Evolutionary conservation across 805 yeast genomes (phyloP).

Genomic region (Ogataea henricii): DNA sequence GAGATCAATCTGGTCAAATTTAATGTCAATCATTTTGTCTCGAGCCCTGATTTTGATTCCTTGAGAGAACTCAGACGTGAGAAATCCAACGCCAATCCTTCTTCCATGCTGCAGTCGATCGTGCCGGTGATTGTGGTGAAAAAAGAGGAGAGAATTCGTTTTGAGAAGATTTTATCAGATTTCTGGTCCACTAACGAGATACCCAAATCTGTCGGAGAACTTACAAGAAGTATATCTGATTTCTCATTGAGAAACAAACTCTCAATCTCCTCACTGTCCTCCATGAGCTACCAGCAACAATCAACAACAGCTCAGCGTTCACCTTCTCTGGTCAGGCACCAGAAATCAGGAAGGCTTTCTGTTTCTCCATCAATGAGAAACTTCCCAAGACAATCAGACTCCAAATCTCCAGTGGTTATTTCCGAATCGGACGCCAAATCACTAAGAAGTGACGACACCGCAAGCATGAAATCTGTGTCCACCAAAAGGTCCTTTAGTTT

Average conservation of each 20-base stretch:
- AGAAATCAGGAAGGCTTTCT: constrained; percentile 10
- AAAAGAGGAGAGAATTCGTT: constrained; percentile 24
- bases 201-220: constrained; percentile 14
- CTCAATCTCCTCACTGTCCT: constrained; percentile 20
- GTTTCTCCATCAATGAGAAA: constrained; percentile 19
- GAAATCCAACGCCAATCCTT: constrained; percentile 2
- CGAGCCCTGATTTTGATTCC: constrained; percentile 12
- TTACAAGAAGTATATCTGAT: constrained; percentile 23
- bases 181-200: constrained; percentile 38
- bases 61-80: constrained; percentile 11
- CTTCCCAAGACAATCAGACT: constrained; percentile 4
- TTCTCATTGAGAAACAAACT: constrained; percentile 21
- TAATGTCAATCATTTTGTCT: constrained; percentile 14
- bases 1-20: constrained; percentile 27
- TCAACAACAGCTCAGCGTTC: constrained; percentile 10
- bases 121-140: constrained; percentile 11
- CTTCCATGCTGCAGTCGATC: background rate
- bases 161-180: constrained; percentile 33
- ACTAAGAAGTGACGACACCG: background rate
- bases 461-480: constrained; percentile 8
- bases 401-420: constrained; percentile 1
- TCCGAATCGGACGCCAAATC: background rate
- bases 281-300: constrained; percentile 13
- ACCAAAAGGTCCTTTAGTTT: constrained; percentile 18
- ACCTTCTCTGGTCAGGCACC: constrained; percentile 9